Percentiles rank a stretch among this genome's conserved stretches.
Evolutionary conservation across 306 rosid species (phyloP).

Genomic region (Dalbergia cultrata): DNA sequence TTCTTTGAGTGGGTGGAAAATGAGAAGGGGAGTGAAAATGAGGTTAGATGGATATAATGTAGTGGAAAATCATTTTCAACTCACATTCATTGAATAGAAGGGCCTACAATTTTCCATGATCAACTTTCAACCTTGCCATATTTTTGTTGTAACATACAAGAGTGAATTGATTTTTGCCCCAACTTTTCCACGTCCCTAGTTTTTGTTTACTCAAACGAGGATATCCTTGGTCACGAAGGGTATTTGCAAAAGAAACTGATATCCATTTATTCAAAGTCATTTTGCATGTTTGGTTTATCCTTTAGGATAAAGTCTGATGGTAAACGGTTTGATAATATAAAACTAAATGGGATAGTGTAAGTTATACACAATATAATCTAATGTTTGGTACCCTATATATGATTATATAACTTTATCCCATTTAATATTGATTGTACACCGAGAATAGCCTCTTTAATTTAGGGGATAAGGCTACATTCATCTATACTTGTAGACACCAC

Average conservation of each 20-base stretch:
- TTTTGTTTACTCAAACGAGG: constrained; percentile 22
- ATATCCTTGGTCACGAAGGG: constrained; percentile 5
- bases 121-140: constrained; percentile 1
- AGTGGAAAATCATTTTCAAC: too few species aligned
- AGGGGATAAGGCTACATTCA: too few species aligned
- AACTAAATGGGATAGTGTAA: too few species aligned
- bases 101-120: not conserved
- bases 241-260: constrained; percentile 18
- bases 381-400: too few species aligned
- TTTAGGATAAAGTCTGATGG: too few species aligned
- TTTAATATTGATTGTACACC: too few species aligned
- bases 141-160: constrained; percentile 18
- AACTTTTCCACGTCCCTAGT: not conserved
- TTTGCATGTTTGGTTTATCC: too few species aligned
- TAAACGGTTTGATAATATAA: too few species aligned
- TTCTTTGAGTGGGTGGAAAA: constrained; percentile 16
- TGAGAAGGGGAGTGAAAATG: constrained; percentile 3
- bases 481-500: too few species aligned
- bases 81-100: not conserved
- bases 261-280: not conserved
- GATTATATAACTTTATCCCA: too few species aligned
- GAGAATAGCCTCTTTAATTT: too few species aligned
- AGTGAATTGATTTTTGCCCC: not conserved
- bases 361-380: too few species aligned
- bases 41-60: not conserved